These are phyloP conservation scores for Vaccinium vitisidaea DNA, from an alignment of 148 eudicot genomes.

Conservation along the genomic window DNA sequence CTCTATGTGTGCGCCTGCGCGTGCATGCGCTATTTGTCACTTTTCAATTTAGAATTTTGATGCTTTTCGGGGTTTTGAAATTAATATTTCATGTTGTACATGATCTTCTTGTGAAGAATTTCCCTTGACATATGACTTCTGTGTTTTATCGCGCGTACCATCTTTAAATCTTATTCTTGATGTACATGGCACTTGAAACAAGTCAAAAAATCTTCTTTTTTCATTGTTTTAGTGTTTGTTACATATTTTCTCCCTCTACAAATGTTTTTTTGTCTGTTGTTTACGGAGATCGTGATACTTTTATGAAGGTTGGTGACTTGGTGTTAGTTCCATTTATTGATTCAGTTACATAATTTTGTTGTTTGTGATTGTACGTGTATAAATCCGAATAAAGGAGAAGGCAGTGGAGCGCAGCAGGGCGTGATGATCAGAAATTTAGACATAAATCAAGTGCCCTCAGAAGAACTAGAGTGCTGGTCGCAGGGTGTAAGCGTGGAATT, in stretches of 20 bases:
- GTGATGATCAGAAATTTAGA: conserved; percentile 29
- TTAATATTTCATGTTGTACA: not conserved
- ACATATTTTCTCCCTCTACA: not conserved
- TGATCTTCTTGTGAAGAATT: not conserved
- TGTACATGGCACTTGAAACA: conserved; percentile 8
- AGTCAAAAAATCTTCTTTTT: not conserved
- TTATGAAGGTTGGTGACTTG: too few relatives aligned
- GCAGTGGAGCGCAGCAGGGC: conserved; percentile 11
- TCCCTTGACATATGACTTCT: not conserved
- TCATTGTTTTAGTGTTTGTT: not conserved
- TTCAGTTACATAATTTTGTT: not conserved
- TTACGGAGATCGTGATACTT: not conserved
- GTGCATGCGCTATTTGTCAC: too few relatives aligned
- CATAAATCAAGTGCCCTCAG: conserved; percentile 39
- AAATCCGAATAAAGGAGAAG: not conserved
- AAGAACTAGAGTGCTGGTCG: conserved; percentile 27
- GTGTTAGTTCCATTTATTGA: not conserved
- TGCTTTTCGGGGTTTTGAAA: not conserved
- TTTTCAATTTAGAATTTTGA: not conserved
- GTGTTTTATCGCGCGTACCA: not conserved
- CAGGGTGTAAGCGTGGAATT: conserved; percentile 17
- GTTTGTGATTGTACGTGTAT: not conserved
- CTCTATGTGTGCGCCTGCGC: not conserved
- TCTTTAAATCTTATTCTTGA: not conserved
- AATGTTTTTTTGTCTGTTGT: not conserved